Percentiles rank a stretch among this genome's conserved stretches.
phyloP scores from a whole-genome alignment of 2,329 filamentous ascomycete genomes.

The Periglandula ipomoeae region DNA sequence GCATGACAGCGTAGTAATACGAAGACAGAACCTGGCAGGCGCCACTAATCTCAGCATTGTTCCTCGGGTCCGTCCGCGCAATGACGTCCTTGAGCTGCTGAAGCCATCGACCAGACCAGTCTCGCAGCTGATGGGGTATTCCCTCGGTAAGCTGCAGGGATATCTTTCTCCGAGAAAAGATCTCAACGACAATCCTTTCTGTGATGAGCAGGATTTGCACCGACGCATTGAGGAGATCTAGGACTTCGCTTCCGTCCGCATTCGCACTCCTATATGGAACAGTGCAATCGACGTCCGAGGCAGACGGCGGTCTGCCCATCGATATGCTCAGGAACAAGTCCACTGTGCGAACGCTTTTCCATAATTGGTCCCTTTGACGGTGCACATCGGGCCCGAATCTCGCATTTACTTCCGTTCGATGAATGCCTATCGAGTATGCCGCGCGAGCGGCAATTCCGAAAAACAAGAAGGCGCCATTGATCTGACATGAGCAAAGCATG shows the following conservation, averaged over 20 bases:
- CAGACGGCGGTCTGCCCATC: slow-evolving; percentile 45
- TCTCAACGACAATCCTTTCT: slow-evolving; percentile 40
- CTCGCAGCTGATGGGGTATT: slow-evolving; percentile 41
- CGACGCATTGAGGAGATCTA: slow-evolving; percentile 40
- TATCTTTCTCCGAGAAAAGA: slow-evolving; percentile 45
- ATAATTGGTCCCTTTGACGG: slow-evolving; percentile 37
- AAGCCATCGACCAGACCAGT: slow-evolving; percentile 42
- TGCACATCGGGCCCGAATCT: slow-evolving; percentile 37
- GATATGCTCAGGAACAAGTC: slow-evolving; percentile 44
- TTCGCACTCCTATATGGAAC: slow-evolving; percentile 34
- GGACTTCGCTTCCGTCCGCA: slow-evolving; percentile 27
- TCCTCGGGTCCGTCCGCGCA: slow-evolving; percentile 11
- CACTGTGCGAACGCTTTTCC: slow-evolving; percentile 43
- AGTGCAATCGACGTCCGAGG: slow-evolving; percentile 45
- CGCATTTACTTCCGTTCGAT: slow-evolving; percentile 44
- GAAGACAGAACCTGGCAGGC: slow-evolving; percentile 42
- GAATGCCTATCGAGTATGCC: slow-evolving; percentile 43
- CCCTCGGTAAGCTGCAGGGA: slow-evolving; percentile 43
- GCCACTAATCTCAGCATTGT: slow-evolving; percentile 28
- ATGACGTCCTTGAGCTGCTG: slow-evolving; percentile 32
- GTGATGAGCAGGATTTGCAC: slow-evolving; percentile 44
- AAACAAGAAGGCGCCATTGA: slow-evolving; percentile 45
- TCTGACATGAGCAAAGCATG: slow-evolving; percentile 45
- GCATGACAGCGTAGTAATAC: slow-evolving; percentile 50
- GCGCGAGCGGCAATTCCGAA: slow-evolving; percentile 44